Evolutionary conservation across 805 yeast species (phyloP).

Genomic region (Kuraishia capsulata): DNA sequence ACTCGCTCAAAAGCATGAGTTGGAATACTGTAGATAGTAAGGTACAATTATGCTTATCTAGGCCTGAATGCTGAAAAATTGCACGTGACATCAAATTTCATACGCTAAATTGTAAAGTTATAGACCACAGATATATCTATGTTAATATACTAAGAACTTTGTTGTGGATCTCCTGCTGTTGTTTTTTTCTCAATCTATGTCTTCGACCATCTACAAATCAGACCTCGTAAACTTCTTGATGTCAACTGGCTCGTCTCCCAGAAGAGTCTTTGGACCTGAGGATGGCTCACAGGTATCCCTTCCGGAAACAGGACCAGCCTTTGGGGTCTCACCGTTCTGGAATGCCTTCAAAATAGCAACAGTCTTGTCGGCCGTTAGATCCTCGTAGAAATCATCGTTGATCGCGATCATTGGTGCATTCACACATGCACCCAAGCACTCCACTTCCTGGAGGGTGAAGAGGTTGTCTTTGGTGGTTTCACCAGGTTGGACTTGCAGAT

Average conservation of each 20-base stretch:
- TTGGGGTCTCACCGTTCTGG: slow-evolving; percentile 51
- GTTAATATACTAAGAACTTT: too few species aligned
- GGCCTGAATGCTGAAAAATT: too few species aligned
- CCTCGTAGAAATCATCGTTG: slow-evolving; percentile 79
- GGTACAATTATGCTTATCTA: too few species aligned
- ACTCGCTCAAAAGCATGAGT: too few species aligned
- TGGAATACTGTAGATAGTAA: too few species aligned
- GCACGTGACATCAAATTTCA: too few species aligned
- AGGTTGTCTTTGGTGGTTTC: slow-evolving; percentile 67
- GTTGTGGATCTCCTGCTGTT: too few species aligned
- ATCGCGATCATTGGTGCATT: slow-evolving; percentile 85
- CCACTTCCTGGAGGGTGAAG: slow-evolving; percentile 81
- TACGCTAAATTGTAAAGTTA: too few species aligned
- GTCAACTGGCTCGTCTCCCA: slow-evolving; percentile 54
- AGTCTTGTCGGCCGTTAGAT: slow-evolving; percentile 61
- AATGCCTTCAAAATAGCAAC: slow-evolving; percentile 52
- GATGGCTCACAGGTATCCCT: slow-evolving; percentile 73
- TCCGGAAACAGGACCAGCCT: slow-evolving; percentile 62
- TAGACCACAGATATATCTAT: too few species aligned
- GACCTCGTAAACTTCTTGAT: slow-evolving; percentile 63
- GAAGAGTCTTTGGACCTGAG: slow-evolving; percentile 57
- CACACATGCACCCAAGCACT: slow-evolving; percentile 87
- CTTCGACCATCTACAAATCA: too few species aligned
- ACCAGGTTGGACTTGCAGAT: slow-evolving; percentile 62
- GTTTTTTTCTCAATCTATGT: too few species aligned